These are phyloP conservation scores for Beta corolliflora DNA, from an alignment of 179 eudicot species.

Conservation along the genomic window DNA sequence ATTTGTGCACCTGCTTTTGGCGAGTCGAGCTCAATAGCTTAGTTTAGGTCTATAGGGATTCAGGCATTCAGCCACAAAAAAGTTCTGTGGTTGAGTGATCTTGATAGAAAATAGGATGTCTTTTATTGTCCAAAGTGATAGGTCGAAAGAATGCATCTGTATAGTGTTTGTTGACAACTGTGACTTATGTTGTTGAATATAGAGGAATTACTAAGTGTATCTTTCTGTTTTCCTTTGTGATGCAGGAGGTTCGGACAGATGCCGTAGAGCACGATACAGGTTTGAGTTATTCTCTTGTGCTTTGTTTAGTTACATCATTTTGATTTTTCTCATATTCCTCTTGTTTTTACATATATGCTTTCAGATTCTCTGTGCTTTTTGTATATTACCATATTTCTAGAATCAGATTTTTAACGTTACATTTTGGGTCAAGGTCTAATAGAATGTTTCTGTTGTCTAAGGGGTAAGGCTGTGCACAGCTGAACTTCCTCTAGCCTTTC, in stretches of 20 bases:
- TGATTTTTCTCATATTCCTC: not conserved
- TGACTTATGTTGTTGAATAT: not conserved
- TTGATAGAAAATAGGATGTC: not conserved
- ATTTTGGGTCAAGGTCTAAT: not conserved
- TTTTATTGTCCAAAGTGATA: too few species aligned
- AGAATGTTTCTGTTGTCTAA: too few species aligned
- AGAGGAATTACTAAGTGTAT: not conserved
- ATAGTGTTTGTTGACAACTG: not conserved
- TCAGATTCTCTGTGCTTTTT: not conserved
- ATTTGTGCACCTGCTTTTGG: not conserved
- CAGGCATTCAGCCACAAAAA: too few species aligned
- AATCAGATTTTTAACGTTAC: not conserved
- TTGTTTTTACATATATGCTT: not conserved
- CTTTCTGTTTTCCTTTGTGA: conserved; percentile 19
- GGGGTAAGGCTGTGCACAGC: too few species aligned
- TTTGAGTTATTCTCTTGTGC: conserved; percentile 30
- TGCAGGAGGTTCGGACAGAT: conserved; percentile 57
- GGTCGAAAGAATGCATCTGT: not conserved
- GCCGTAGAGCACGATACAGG: conserved; percentile 83
- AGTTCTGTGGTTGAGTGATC: too few species aligned
- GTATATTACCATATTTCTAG: not conserved
- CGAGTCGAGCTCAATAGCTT: not conserved
- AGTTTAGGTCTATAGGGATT: not conserved
- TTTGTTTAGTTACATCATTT: not conserved
- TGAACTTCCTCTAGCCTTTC: too few species aligned